These are phyloP conservation scores for Shiraia sp. DNA, from an alignment of 2,329 filamentous ascomycete species.

Conservation along the genomic window DNA sequence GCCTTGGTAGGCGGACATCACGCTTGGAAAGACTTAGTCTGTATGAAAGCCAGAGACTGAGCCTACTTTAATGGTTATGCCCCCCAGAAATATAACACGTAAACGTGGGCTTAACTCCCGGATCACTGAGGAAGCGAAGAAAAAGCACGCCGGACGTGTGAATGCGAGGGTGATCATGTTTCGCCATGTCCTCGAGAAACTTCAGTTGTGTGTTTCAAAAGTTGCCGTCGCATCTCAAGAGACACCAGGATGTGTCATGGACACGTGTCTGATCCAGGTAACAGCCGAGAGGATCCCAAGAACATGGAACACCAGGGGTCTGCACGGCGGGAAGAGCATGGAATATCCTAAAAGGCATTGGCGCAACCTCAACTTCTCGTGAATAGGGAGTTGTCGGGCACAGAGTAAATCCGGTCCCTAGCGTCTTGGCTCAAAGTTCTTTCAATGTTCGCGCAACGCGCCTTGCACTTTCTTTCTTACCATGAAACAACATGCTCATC, in stretches of 20 bases:
- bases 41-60: too few species aligned
- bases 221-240: conserved; percentile 1
- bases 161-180: conserved; percentile 23
- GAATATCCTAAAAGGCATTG: background rate
- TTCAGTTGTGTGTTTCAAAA: conserved; percentile 21
- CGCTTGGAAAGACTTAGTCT: too few species aligned
- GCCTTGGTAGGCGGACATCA: too few species aligned
- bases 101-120: too few species aligned
- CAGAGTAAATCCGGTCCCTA: conserved; percentile 2
- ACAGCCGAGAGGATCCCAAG: conserved; percentile 1
- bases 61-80: too few species aligned
- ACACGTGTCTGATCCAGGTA: conserved; percentile 12
- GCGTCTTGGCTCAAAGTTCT: conserved; percentile 6
- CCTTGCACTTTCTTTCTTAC: background rate
- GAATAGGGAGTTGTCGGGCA: too few species aligned
- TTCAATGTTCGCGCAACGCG: conserved; percentile 4
- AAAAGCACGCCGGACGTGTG: background rate
- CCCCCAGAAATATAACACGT: too few species aligned
- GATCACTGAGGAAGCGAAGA: background rate
- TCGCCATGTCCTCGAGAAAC: conserved; percentile 16
- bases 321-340: background rate
- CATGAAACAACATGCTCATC: conserved; percentile 1
- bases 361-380: too few species aligned
- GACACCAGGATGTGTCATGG: conserved; percentile 4
- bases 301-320: conserved; percentile 10